Evolutionary conservation across 768 basidiomycete species (phyloP), one percentile per base, ranked within the genome.

Genomic region (Guyanaporus albipodus): DNA sequence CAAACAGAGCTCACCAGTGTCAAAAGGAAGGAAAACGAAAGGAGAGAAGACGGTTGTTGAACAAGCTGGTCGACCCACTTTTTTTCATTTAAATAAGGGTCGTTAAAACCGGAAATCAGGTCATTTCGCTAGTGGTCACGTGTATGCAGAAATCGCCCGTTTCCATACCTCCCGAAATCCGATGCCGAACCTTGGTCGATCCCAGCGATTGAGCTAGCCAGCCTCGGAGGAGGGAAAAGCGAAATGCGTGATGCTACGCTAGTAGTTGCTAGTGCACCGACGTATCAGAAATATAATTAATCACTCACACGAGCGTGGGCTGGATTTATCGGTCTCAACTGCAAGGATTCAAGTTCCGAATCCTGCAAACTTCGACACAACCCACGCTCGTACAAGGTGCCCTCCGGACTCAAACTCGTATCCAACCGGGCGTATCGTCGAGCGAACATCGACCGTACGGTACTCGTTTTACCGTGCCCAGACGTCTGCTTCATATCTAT

Each of bases 351-450:
- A 31, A 31, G 29, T n/a, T 31, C 29, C 29, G 29, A 10, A 10
- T 31, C 15, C 15, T 15, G 27, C 27, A 11, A 11, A 28, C 11
- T 11, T 6, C 27, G 18, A 28, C 32, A 3, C 8, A 23, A 41
- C n/a, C 17, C 39, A 60, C 77, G 87, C 86, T 84, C 72, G 78
- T 81, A 82, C 28, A 83, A 87, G 85, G 85, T 87, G 83, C 85
- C 83, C 62, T 69, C 57, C 76, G 76, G 79, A 77, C 71, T 50
- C 62, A 73, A 85, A 74, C 58, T 59, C 69, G 70, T 74, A 76
- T 72, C 76, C 77, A 75, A 74, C 48, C 45, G 67, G 84, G 85
- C 82, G 85, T 87, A 87, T 87, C 66, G 72, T 83, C 78, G 82
- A 84, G 85, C 85, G 76, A 57, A 87, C 27, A 87, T 70, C 27